Evolutionary conservation across 1,284 basidiomycete species (phyloP), one percentile per base, ranked within the genome.

Genomic region (Cronartium quercuum): DNA sequence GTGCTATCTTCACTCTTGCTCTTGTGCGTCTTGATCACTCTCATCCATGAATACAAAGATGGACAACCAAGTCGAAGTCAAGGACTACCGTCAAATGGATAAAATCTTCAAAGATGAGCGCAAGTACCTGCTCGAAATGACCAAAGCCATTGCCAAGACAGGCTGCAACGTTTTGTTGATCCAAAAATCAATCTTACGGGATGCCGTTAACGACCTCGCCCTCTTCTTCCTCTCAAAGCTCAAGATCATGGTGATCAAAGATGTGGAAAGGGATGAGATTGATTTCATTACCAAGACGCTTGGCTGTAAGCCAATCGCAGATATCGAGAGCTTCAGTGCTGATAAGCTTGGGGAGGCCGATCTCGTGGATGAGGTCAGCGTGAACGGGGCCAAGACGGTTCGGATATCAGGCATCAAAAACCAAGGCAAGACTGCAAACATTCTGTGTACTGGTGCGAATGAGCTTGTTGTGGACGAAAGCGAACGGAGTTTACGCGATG

Each of bases 51-150:
- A 51, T 37, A 9, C 35, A 41, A 78, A 96, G 93, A 98, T 99
- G 96, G 96, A 99, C 84, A 98, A 98, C 85, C 97, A 96, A 44
- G 94, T 99, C 63, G 91, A 98, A 60, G 97, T 98, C 79, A 98
- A 97, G 80, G 95, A 98, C 84, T 99, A 99, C 85, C 89, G 96
- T 47, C 96, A 98, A 84, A 98, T 99, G 95, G 96, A 98, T 87
- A 98, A 97, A 83, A 95, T 98, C 77, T 90, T 99, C 83, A 98
- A 99, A 83, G 96, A 99, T 84, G 95, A 95, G 78, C 90, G 95
- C 63, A 92, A 96, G 84, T 98, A 99, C 83, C 87, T 99, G 77
- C 88, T 98, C 80, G 98, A 96, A 83, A 88, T 98, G 77, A 96
- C 93, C 88, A 98, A 98, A 84, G 94, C 93, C 84, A 98, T 99